Evolutionary conservation across 148 eudicot species (phyloP), one percentile per base, ranked within the genome.

Genomic region (Vaccinium corymbosum): DNA sequence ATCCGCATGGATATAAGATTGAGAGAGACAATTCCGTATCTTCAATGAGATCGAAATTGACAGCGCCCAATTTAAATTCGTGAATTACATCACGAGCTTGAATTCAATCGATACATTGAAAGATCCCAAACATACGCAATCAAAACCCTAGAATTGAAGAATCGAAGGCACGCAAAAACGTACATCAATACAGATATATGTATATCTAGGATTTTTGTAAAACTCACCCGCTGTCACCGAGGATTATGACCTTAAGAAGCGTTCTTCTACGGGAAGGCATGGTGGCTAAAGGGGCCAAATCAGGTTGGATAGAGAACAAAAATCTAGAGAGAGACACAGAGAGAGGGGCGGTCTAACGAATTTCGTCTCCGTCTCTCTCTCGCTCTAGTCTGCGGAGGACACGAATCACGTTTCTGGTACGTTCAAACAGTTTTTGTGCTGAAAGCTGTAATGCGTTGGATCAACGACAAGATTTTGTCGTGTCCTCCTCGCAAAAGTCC

Each of bases 241-340:
- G 98, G 84, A 96, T 95, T 72, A 95, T 95, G 88, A 95, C 98
- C 87, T 95, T 95, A 81, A 95, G 90, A 80, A 96, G 98, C 49
- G 98, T 93, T 86, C 98, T 90, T 48, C 98, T 83, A 48, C 98
- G 93, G 19, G 98, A 92, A 82, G 98, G 92, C 98, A 96, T 96
- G 78, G 53, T 88, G 52, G 52, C 11, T 7, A 50, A 50, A 76
- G 78, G 76, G 77, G 79, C 62, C 42, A 15, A 75, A 61, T 62
- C 79, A 9, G 7, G 81, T 15, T 57, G 25, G 51, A 64, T 64
- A 29, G 35, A 55, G 53, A 46, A 29, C 52, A 80, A 84, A 84
- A 62, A 62, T 53, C 62, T 53, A 59, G 76, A 83, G 70, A 64
- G 87, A 61, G 88, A 75, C 87, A 79, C 76, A 74, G 75, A 42